These are phyloP conservation scores for Arthrobotrys conoides DNA, from an alignment of 2,329 filamentous ascomycete species.

Conservation along the genomic window DNA sequence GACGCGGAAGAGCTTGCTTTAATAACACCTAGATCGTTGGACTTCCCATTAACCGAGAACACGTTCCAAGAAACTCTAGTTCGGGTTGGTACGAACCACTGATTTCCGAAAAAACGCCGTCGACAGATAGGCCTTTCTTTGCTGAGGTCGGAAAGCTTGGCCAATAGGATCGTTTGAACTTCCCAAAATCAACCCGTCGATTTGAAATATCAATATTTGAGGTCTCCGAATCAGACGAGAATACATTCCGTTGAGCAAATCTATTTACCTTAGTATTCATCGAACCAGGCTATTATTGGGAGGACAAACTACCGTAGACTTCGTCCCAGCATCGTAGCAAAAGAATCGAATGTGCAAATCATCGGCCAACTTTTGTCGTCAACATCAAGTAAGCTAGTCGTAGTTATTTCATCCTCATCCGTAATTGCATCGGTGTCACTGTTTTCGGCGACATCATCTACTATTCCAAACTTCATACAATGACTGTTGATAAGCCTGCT, in stretches of 20 bases:
- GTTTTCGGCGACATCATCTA: neutral
- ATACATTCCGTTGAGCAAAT: constrained; percentile 26
- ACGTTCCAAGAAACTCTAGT: no score
- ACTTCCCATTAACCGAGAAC: no score
- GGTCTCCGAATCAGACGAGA: neutral
- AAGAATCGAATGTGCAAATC: constrained; percentile 39
- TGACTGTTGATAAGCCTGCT: constrained; percentile 27
- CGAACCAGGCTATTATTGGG: no score
- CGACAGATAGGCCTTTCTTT: constrained; percentile 17
- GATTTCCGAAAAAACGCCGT: constrained; percentile 41
- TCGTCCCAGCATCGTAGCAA: constrained; percentile 27
- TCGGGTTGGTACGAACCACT: no score
- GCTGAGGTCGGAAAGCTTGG: constrained; percentile 15
- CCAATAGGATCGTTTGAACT: constrained; percentile 36
- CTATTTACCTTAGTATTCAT: no score
- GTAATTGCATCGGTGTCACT: neutral
- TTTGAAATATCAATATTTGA: constrained; percentile 5
- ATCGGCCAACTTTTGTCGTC: constrained; percentile 17
- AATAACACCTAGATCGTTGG: constrained; percentile 28
- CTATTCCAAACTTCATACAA: constrained; percentile 6
- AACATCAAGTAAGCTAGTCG: constrained; percentile 15
- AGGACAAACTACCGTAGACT: constrained; percentile 13
- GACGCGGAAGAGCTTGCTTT: constrained; percentile 16
- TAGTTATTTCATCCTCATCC: neutral
- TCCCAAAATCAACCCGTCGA: constrained; percentile 31